phyloP scores from a whole-genome alignment of 371 early-diverging fungal species.

The Haplosporangium sp. region DNA sequence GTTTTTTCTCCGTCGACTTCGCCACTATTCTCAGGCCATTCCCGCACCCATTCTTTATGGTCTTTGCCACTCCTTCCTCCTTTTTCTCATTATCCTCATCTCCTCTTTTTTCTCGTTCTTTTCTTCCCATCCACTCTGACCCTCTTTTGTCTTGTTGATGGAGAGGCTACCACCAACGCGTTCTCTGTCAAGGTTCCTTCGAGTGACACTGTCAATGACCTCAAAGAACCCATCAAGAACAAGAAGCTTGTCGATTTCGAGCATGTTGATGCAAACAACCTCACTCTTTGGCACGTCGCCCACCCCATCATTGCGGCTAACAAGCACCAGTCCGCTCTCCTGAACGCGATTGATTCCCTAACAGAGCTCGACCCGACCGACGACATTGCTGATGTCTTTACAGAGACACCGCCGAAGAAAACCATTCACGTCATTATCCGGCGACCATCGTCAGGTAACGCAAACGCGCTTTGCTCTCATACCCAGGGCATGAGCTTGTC shows the following conservation, averaged over 20 bases:
- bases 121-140: too few relatives aligned
- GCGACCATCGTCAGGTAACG: slow-evolving; percentile 2
- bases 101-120: too few relatives aligned
- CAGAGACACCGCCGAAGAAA: neutral
- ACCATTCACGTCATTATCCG: slow-evolving; percentile 13
- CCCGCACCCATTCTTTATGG: too few relatives aligned
- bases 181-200: slow-evolving; percentile 11
- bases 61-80: too few relatives aligned
- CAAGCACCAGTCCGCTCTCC: slow-evolving; percentile 6
- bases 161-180: slow-evolving; percentile 10
- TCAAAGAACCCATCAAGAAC: slow-evolving; percentile 5
- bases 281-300: slow-evolving; percentile 13
- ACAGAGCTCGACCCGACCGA: slow-evolving; percentile 10
- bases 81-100: too few relatives aligned
- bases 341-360: slow-evolving; percentile 6
- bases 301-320: slow-evolving; percentile 12
- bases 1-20: too few relatives aligned
- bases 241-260: slow-evolving; percentile 1
- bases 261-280: slow-evolving; percentile 6
- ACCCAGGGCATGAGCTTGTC: too few relatives aligned
- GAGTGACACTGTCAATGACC: slow-evolving; percentile 1
- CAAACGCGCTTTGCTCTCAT: too few relatives aligned
- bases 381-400: slow-evolving; percentile 9
- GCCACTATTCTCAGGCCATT: too few relatives aligned
- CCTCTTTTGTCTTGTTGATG: slow-evolving; percentile 16